Evolutionary conservation across 2,329 filamentous ascomycete genomes (phyloP).

Genomic region (Talaromyces sp.): DNA sequence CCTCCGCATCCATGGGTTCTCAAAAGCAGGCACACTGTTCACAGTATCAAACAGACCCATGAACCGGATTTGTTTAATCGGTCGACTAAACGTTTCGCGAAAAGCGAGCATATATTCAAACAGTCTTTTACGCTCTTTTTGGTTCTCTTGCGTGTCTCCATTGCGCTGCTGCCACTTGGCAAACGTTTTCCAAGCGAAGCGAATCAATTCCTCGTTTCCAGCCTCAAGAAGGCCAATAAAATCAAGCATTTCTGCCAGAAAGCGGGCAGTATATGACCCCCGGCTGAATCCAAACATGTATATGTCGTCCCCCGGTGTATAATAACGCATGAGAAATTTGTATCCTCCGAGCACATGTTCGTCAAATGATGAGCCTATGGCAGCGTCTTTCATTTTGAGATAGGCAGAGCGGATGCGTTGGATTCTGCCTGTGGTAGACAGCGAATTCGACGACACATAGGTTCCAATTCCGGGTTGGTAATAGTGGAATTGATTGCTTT

Average conservation of each 20-base stretch:
- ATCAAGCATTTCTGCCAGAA: slow-evolving; percentile 73
- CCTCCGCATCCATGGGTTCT: slow-evolving; percentile 65
- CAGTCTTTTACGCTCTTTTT: slow-evolving; percentile 18
- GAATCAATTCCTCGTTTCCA: slow-evolving; percentile 75
- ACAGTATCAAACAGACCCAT: slow-evolving; percentile 78
- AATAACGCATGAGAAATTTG: slow-evolving; percentile 66
- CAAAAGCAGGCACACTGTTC: slow-evolving; percentile 72
- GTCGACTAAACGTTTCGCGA: not conserved
- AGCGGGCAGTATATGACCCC: slow-evolving; percentile 65
- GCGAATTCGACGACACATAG: slow-evolving; percentile 54
- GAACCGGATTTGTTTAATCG: slow-evolving; percentile 49
- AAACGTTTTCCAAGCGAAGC: slow-evolving; percentile 76
- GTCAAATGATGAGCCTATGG: slow-evolving; percentile 68
- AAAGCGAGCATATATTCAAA: not conserved
- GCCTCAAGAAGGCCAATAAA: slow-evolving; percentile 68
- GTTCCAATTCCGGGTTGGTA: slow-evolving; percentile 63
- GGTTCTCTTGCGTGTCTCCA: not conserved
- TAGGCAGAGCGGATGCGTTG: not conserved
- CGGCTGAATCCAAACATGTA: slow-evolving; percentile 67
- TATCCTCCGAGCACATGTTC: slow-evolving; percentile 75
- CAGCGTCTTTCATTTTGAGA: slow-evolving; percentile 50
- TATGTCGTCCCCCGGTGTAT: slow-evolving; percentile 49
- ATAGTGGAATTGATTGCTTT: slow-evolving; percentile 17
- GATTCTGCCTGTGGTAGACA: slow-evolving; percentile 65
- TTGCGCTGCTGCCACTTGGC: slow-evolving; percentile 46